Base-by-base conservation (phyloP, 2,329 filamentous ascomycete species). In the Pseudocercospora cruenta region DNA sequence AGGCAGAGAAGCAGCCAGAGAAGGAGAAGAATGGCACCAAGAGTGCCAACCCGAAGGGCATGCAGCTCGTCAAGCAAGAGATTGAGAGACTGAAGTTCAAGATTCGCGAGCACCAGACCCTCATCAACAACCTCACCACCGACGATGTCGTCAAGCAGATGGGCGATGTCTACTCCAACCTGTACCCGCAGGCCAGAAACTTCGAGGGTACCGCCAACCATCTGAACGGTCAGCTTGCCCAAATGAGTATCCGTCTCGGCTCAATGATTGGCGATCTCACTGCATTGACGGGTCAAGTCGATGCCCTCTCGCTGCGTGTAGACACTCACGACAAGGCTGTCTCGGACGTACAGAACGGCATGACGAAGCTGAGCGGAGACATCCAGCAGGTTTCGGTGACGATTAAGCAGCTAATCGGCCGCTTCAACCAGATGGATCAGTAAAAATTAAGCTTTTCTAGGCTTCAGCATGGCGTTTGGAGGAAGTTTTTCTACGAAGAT, bases 121-220 rank as follows among this genome's bases (percentile, higher is more conserved):
- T 24, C 6, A 49, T 63, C n/a, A 66, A 66, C 47, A 66, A 66
- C 36, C 26, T 66, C 4, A 61, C 60, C 22, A 66, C 64, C 21
- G 64, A 66, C 10, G 64, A 66, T 2, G 16, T 66, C n/a, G 60
- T 60, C 16, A 55, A 58, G 24, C 64, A 66, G 28, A 66, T 66
- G 64, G 57, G 63, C 21, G 64, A 66, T 16, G 22, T 60, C 14
- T 60, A 60, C 55, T 24, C 28, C 24, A 10, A 19, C n/a, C 55
- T 66, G 47, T 66, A 66, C 58, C 64, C 64, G 8, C 60, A 66
- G 19, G 60, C 57, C 5, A 60, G 58, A 28, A 33, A 51, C 24
- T 60, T 60, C 22, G 60, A 66, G 26, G 12, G 16, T 8, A 36
- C 58, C 24, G 36, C 57, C 5, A 61, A 12, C 16, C 9, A 36